A percentile compares a stretch with the other conserved stretches of the same genome.
Evolutionary conservation across 495 filamentous ascomycete genomes (phyloP).

Genomic region (Amorphotheca resinae): DNA sequence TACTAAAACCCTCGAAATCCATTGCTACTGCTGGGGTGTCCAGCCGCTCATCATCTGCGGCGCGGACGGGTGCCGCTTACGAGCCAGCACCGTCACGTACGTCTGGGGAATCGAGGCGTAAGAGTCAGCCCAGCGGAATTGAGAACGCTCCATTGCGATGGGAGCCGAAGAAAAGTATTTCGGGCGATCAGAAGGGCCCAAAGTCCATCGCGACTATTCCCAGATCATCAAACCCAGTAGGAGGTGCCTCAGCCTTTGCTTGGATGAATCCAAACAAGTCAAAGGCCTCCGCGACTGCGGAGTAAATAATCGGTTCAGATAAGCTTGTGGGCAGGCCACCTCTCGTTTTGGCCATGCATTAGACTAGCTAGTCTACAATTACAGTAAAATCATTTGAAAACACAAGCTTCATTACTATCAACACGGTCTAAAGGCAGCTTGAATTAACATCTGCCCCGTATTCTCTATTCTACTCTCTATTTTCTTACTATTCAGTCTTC

Average conservation of each 20-base stretch:
- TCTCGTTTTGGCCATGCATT: neutral
- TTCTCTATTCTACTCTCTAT: too few relatives aligned
- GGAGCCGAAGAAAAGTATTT: conserved; percentile 21
- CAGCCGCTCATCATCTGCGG: conserved; percentile 10
- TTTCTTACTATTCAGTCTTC: too few relatives aligned
- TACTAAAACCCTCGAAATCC: conserved; percentile 55
- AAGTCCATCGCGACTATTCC: conserved; percentile 29
- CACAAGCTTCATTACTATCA: neutral
- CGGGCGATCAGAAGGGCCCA: conserved; percentile 29
- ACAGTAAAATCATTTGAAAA: neutral
- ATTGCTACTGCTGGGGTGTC: conserved; percentile 24
- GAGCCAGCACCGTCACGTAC: conserved; percentile 27
- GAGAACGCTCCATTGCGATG: conserved; percentile 20
- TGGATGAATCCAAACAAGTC: conserved; percentile 48
- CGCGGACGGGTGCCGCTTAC: conserved; percentile 33
- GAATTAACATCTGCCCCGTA: too few relatives aligned
- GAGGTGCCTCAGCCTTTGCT: conserved; percentile 88
- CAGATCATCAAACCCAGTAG: conserved; percentile 60
- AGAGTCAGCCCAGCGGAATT: conserved; percentile 19
- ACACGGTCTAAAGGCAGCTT: neutral
- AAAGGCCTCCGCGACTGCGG: conserved; percentile 12
- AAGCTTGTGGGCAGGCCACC: neutral
- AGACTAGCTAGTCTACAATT: neutral
- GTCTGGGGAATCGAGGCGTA: conserved; percentile 20
- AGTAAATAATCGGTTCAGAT: conserved; percentile 7